These are phyloP conservation scores for Conticribra guillardii DNA, from an alignment of 108 stramenopile species.

Conservation along the genomic window DNA sequence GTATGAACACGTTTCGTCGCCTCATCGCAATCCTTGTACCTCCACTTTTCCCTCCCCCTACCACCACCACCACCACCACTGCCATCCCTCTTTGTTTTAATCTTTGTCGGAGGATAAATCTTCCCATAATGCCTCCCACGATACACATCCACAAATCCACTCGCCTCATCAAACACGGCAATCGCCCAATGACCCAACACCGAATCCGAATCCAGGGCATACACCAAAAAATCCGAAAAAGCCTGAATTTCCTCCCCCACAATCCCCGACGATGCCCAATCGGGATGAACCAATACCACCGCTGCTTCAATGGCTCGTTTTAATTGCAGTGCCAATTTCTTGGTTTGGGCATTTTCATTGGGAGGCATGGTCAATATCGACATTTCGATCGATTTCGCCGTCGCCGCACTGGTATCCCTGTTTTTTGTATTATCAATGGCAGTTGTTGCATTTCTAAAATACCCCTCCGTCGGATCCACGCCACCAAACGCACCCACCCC, in stretches of 20 bases:
- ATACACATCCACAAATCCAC: conserved; percentile 54
- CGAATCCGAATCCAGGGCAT: conserved; percentile 45
- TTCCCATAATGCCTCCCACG: conserved; percentile 49
- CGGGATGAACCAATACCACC: conserved; percentile 48
- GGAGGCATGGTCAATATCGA: conserved; percentile 15
- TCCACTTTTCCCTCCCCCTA: conserved; percentile 4
- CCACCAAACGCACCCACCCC: conserved; percentile 36
- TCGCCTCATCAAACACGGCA: conserved; percentile 46
- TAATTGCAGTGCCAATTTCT: conserved; percentile 43
- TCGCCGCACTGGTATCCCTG: not conserved
- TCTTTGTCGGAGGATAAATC: conserved; percentile 38
- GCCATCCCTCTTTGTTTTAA: not conserved
- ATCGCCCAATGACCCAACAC: conserved; percentile 50
- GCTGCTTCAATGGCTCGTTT: conserved; percentile 53
- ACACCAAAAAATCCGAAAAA: conserved; percentile 53
- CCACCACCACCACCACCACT: conserved; percentile 6
- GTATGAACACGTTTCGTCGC: conserved; percentile 33
- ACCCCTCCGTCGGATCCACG: conserved; percentile 26
- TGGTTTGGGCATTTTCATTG: conserved; percentile 23
- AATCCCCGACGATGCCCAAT: conserved; percentile 45
- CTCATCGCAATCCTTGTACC: conserved; percentile 40
- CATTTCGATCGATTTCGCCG: conserved; percentile 23
- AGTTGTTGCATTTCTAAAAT: not conserved
- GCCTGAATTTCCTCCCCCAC: conserved; percentile 57
- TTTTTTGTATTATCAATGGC: not conserved